These are phyloP conservation scores for Tuber brumale DNA, from an alignment of 495 filamentous ascomycete species.

Conservation along the genomic window DNA sequence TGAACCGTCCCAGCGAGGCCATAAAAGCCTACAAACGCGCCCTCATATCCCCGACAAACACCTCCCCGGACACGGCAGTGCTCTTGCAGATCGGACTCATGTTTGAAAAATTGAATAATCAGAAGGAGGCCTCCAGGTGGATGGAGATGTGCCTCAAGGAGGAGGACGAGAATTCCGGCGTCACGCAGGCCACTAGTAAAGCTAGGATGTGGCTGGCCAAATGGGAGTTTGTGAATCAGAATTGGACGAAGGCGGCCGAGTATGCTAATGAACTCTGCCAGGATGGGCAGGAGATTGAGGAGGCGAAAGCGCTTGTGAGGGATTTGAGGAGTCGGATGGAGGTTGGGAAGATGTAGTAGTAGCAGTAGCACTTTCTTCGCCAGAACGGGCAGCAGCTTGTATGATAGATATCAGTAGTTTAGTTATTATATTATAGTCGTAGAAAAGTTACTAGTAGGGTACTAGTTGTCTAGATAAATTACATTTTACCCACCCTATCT, in stretches of 20 bases:
- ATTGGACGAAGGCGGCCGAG: slow-evolving; percentile 68
- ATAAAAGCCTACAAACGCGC: slow-evolving; percentile 94
- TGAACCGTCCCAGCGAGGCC: slow-evolving; percentile 71
- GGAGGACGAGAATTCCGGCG: slow-evolving; percentile 70
- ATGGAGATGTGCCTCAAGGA: slow-evolving; percentile 94
- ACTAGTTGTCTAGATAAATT: neutral
- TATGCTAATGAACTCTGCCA: slow-evolving; percentile 86
- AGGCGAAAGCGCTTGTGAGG: slow-evolving; percentile 89
- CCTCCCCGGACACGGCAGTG: slow-evolving; percentile 78
- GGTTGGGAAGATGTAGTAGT: slow-evolving; percentile 41
- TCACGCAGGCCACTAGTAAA: slow-evolving; percentile 81
- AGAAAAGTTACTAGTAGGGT: neutral
- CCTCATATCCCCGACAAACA: slow-evolving; percentile 60
- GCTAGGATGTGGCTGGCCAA: slow-evolving; percentile 91
- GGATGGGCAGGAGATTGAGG: slow-evolving; percentile 95
- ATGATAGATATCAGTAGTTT: neutral
- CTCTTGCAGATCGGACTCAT: slow-evolving; percentile 82
- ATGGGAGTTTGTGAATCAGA: slow-evolving; percentile 65
- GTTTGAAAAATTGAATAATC: slow-evolving; percentile 70
- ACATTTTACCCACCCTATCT: neutral
- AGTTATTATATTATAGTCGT: neutral
- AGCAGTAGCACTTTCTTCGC: neutral
- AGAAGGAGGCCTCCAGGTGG: slow-evolving; percentile 74
- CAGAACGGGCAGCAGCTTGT: neutral
- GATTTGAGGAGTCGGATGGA: slow-evolving; percentile 81